Conservation (phyloP, 371 early-diverging fungal species). For the Sporodiniella umbellata region DNA sequence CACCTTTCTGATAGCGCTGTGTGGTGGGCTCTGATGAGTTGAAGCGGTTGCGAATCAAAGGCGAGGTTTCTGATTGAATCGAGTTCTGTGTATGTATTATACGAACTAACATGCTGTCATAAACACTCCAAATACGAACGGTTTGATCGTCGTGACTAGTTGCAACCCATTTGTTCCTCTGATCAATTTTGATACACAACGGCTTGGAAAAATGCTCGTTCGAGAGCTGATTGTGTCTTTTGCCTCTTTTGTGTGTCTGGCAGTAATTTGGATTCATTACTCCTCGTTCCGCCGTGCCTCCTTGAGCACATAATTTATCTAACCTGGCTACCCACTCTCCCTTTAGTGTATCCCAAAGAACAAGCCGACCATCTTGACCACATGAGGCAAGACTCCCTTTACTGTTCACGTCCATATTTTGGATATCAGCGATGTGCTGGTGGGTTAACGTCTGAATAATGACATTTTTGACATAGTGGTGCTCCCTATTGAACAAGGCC, state of each 20-base stretch:
- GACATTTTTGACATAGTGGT: conserved; percentile 11
- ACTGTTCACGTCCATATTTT: conserved; percentile 20
- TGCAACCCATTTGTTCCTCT: conserved; percentile 27
- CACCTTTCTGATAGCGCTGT: neutral
- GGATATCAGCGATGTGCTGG: conserved; percentile 31
- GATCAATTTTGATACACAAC: conserved; percentile 17
- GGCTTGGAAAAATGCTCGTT: neutral
- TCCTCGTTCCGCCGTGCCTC: conserved; percentile 6
- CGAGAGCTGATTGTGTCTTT: neutral
- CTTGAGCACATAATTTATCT: conserved; percentile 9
- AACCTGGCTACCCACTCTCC: conserved; percentile 28
- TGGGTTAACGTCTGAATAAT: conserved; percentile 18
- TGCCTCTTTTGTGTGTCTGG: neutral
- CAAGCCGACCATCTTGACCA: conserved; percentile 32
- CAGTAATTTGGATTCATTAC: conserved; percentile 11
- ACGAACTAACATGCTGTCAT: conserved; percentile 15
- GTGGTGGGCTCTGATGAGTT: neutral
- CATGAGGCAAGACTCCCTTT: conserved; percentile 23
- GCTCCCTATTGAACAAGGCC: conserved; percentile 17
- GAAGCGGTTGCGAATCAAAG: no score
- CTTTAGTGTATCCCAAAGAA: conserved; percentile 24
- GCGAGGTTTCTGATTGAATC: conserved; percentile 3
- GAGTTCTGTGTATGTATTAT: conserved; percentile 13
- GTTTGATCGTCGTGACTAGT: conserved; percentile 24
- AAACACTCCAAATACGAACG: conserved; percentile 26